These are phyloP conservation scores for Boletales sp. DNA, from an alignment of 768 basidiomycete species.

Conservation along the genomic window DNA sequence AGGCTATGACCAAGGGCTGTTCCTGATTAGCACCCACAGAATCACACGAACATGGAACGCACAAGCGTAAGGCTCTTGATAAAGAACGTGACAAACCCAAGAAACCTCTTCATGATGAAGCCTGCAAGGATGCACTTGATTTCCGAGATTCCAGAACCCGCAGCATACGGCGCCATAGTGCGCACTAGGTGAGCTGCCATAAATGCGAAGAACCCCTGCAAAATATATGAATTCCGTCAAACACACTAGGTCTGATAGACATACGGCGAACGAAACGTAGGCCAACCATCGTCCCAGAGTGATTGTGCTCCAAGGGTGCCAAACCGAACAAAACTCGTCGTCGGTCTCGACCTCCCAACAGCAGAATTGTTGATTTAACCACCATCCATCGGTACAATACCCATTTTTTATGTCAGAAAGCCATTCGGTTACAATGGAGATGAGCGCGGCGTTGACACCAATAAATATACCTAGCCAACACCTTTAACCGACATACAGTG, in stretches of 20 bases:
- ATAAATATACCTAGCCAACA: constrained; percentile 71
- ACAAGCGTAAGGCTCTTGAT: constrained; percentile 95
- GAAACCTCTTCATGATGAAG: constrained; percentile 94
- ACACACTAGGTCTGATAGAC: constrained; percentile 23
- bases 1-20: constrained; percentile 95
- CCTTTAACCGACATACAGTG: constrained; percentile 1
- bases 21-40: constrained; percentile 13
- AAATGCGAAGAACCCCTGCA: constrained; percentile 76
- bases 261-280: constrained; percentile 86
- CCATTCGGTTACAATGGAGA: constrained; percentile 96
- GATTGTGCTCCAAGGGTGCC: constrained; percentile 85
- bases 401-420: constrained; percentile 97
- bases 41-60: constrained; percentile 26
- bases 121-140: constrained; percentile 98
- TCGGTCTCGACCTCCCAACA: constrained; percentile 93
- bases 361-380: constrained; percentile 97
- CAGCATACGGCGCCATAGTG: constrained; percentile 89
- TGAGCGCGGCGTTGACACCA: constrained; percentile 90
- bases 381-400: constrained; percentile 96
- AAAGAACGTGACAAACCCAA: constrained; percentile 84
- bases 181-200: constrained; percentile 86
- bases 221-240: constrained; percentile 2
- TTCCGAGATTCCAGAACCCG: constrained; percentile 97
- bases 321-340: constrained; percentile 83
- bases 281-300: constrained; percentile 73